These are phyloP conservation scores for Amanita polypyramis DNA, from an alignment of 768 basidiomycete species.

Conservation along the genomic window DNA sequence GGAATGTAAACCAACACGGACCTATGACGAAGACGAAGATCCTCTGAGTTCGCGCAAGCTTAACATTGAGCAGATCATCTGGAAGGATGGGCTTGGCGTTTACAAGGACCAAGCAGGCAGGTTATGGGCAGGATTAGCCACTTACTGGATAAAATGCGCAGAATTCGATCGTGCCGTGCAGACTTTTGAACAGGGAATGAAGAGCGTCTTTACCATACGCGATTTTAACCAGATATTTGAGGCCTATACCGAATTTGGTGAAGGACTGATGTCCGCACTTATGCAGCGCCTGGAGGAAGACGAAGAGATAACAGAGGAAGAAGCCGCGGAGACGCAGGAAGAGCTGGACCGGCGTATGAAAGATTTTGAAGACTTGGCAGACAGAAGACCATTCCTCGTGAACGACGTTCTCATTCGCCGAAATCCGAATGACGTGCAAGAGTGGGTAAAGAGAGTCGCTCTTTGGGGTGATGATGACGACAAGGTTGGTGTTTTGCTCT, in stretches of 20 bases:
- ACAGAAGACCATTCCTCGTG: constrained; percentile 88
- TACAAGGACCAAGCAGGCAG: constrained; percentile 97
- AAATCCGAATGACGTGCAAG: constrained; percentile 96
- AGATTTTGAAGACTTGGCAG: constrained; percentile 89
- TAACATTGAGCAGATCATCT: constrained; percentile 81
- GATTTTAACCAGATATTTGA: constrained; percentile 99
- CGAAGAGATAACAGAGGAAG: constrained; percentile 78
- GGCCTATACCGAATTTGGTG: constrained; percentile 89
- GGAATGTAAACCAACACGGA: constrained; percentile 36
- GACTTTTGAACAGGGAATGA: constrained; percentile 83
- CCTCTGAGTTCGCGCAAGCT: constrained; percentile 57
- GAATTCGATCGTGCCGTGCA: constrained; percentile 87
- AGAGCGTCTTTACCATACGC: constrained; percentile 79
- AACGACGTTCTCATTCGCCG: constrained; percentile 90
- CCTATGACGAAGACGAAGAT: constrained; percentile 80
- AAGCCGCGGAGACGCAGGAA: constrained; percentile 64
- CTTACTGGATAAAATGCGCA: constrained; percentile 96
- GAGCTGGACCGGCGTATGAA: constrained; percentile 87
- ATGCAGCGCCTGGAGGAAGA: constrained; percentile 81
- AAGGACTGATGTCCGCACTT: constrained; percentile 78
- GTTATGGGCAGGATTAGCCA: constrained; percentile 92
- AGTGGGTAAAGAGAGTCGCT: constrained; percentile 98
- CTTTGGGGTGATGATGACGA: constrained; percentile 90
- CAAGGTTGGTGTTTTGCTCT: constrained; percentile 46
- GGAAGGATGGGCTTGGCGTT: constrained; percentile 73